Conservation (phyloP, 331 rosid species). For the Malus hybrid region DNA sequence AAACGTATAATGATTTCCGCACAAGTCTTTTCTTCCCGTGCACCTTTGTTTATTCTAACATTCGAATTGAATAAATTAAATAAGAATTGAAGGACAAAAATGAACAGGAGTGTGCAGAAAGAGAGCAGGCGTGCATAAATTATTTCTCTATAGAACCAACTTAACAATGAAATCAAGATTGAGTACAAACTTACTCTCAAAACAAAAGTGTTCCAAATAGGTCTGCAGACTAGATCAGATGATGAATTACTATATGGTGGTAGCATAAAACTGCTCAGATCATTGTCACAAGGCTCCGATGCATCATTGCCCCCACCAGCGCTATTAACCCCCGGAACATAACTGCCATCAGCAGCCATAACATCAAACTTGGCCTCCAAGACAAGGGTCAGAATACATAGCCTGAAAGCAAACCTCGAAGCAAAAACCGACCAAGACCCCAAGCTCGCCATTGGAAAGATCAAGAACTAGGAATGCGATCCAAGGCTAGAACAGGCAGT, state of each 20-base stretch:
- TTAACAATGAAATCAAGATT: not conserved
- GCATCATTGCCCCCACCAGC: conserved; percentile 5
- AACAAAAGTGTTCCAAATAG: conserved; percentile 83
- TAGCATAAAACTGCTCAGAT: conserved; percentile 69
- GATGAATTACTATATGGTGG: conserved; percentile 78
- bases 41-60: no score
- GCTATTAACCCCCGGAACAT: conserved; percentile 9
- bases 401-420: conserved; percentile 16
- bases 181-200: conserved; percentile 56
- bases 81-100: no score
- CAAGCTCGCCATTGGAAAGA: conserved; percentile 49
- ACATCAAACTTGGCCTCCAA: conserved; percentile 23
- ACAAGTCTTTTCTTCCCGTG: no score
- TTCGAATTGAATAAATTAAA: no score
- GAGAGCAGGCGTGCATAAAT: no score
- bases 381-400: conserved; percentile 32
- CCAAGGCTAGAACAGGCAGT: conserved; percentile 24
- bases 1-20: no score
- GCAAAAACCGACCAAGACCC: conserved; percentile 20
- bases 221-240: conserved; percentile 45
- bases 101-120: no score
- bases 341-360: conserved; percentile 22
- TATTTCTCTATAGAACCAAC: no score
- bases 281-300: conserved; percentile 40
- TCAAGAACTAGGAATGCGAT: conserved; percentile 3